Evolutionary conservation across 441 rosid species (phyloP).

Genomic region (Croton laevigatus): DNA sequence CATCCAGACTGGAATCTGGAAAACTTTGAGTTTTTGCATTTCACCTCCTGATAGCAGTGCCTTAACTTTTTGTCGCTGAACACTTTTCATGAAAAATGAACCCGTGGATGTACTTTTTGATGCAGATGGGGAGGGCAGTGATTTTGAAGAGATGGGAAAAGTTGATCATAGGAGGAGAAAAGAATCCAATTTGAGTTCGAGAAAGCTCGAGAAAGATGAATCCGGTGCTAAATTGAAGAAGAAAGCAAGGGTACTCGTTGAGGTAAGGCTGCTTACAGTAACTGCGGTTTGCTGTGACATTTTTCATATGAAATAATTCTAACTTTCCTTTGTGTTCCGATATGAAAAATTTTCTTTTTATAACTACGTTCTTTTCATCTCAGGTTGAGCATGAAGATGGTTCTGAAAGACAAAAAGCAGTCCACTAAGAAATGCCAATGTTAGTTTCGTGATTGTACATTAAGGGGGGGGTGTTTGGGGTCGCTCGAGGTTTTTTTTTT

Average conservation of each 20-base stretch:
- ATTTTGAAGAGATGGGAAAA: conserved; percentile 29
- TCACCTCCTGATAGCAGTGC: not conserved
- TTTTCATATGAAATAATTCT: not conserved
- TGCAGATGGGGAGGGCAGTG: conserved; percentile 33
- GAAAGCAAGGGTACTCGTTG: conserved; percentile 60
- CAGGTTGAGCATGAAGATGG: conserved; percentile 64
- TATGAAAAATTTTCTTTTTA: not conserved
- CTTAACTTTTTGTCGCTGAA: not conserved
- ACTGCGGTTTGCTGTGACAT: not conserved
- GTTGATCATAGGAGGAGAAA: conserved; percentile 40
- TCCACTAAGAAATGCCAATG: conserved; percentile 10
- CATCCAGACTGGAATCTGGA: not conserved
- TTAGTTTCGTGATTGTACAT: conserved; percentile 1
- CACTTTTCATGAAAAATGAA: not conserved
- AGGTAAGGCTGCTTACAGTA: conserved; percentile 39
- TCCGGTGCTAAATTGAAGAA: conserved; percentile 46
- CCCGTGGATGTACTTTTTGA: not conserved
- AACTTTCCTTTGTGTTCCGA: not conserved
- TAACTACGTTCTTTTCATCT: not conserved
- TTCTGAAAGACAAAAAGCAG: conserved; percentile 33
- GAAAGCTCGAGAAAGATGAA: conserved; percentile 40
- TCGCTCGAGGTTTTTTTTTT: no score
- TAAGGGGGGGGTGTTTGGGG: not conserved
- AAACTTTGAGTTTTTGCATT: not conserved
- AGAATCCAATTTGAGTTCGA: conserved; percentile 28